Base-by-base conservation (phyloP, 768 basidiomycete genomes). In the Hysterangium stoloniferum region DNA sequence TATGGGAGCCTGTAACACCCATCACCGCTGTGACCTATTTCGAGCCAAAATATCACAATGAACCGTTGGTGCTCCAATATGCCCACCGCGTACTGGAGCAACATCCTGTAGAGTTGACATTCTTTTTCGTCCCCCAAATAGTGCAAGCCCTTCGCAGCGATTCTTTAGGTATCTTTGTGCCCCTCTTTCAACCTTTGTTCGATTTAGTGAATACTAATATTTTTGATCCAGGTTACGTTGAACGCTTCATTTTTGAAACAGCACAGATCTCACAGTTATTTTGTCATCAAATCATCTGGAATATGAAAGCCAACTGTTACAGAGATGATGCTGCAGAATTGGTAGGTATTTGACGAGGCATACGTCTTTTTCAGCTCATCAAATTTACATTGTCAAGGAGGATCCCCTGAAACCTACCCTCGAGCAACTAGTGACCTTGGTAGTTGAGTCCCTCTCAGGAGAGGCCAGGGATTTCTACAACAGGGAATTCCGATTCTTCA, bases 241-340 rank as follows among this genome's bases (percentile, higher is more conserved):
- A 86, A 52, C 81, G 83, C 19, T 99, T 97, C 74, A 90, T 98
- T 58, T 92, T 93, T 57, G 94, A 98, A 69, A 96, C 94, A 0
- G 86, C 95, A 6, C 95, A 90, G 68, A 91, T 98, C 46, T 98
- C 95, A 1, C 94, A 95, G 63, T 67, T 92, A 20, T 99, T 99
- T 71, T 99, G 96, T 62, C 96, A 99, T 63, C 96, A 99, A 69
- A 98, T 98, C 56, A 90, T 99, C 55, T 99, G 96, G 96, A 99
- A 98, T 64, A 98, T 98, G 96, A 95, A 95, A 61, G 96, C 96
- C 4, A 99, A 99, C 61, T 92, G 88, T 55, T 96, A 82, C 65
- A 90, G 86, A 59, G 95, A 93, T 59, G 96, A 98, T 60, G 71
- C 74, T 6, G 90, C 81, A 12, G 93, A 94, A 64, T 73, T 86